These are phyloP conservation scores for Diplogelasinospora grovesii DNA, from an alignment of 495 filamentous ascomycete species.

Conservation along the genomic window DNA sequence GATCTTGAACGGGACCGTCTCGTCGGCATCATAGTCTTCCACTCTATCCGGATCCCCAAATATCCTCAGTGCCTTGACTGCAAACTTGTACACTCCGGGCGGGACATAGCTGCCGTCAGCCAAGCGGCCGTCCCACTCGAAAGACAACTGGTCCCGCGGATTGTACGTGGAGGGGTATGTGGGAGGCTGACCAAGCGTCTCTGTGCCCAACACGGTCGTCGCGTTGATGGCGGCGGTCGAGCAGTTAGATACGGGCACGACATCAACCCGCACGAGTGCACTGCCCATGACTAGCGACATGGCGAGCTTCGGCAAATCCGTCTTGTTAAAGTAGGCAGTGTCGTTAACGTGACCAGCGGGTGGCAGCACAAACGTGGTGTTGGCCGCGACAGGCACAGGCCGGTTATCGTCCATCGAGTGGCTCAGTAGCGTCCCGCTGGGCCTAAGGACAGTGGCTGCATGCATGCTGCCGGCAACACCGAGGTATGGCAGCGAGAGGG, in stretches of 20 bases:
- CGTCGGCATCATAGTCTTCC: conserved; percentile 32
- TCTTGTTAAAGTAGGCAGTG: conserved; percentile 23
- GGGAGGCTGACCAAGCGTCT: conserved; percentile 28
- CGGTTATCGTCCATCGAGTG: conserved; percentile 26
- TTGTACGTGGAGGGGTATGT: conserved; percentile 34
- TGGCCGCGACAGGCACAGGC: conserved; percentile 23
- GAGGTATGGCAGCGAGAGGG: conserved; percentile 44
- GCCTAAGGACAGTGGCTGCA: conserved; percentile 31
- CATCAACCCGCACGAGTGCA: conserved; percentile 35
- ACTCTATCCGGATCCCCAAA: conserved; percentile 29
- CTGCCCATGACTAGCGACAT: conserved; percentile 37
- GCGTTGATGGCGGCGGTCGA: conserved; percentile 16
- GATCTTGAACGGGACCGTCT: conserved; percentile 33
- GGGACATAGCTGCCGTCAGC: conserved; percentile 34
- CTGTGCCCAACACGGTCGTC: conserved; percentile 26
- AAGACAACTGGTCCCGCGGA: conserved; percentile 27
- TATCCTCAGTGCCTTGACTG: conserved; percentile 36
- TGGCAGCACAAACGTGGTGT: conserved; percentile 36
- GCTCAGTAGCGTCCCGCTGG: conserved; percentile 24
- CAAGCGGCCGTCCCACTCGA: conserved; percentile 37
- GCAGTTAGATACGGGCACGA: conserved; percentile 30
- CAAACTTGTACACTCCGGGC: conserved; percentile 40
- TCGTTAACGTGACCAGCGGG: conserved; percentile 27
- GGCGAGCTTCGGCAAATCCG: conserved; percentile 21
- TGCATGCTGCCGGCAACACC: conserved; percentile 43